These are phyloP conservation scores for Aureobasidium sp. DNA, from an alignment of 2,329 filamentous ascomycete genomes.

Conservation along the genomic window DNA sequence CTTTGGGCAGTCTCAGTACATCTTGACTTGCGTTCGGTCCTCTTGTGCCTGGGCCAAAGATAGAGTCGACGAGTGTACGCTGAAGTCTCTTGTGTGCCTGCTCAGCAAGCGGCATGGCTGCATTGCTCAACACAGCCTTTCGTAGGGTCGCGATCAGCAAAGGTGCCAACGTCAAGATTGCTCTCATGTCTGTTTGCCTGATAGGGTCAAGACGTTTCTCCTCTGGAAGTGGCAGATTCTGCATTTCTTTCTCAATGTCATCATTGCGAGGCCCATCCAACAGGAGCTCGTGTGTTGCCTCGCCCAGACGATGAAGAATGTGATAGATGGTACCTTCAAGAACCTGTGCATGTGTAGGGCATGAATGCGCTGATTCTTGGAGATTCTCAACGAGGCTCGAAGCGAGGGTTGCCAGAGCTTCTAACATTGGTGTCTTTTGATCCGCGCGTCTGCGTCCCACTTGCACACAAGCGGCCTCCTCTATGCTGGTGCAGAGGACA, in stretches of 20 bases:
- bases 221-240: slow-evolving; percentile 14
- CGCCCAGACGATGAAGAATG: slow-evolving; percentile 35
- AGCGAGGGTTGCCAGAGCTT: slow-evolving; percentile 24
- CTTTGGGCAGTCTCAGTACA: slow-evolving; percentile 29
- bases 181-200: slow-evolving; percentile 22
- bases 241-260: slow-evolving; percentile 24
- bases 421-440: slow-evolving; percentile 18
- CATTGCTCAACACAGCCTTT: slow-evolving; percentile 33
- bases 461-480: slow-evolving; percentile 22
- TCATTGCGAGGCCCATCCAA: slow-evolving; percentile 29
- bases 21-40: slow-evolving; percentile 25
- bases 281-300: slow-evolving; percentile 32
- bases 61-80: slow-evolving; percentile 38
- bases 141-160: slow-evolving; percentile 37
- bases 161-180: slow-evolving; percentile 32
- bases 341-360: slow-evolving; percentile 30
- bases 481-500: neutral
- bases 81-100: slow-evolving; percentile 38
- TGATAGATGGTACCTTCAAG: slow-evolving; percentile 40
- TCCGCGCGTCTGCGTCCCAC: neutral
- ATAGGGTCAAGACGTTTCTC: slow-evolving; percentile 24
- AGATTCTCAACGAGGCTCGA: slow-evolving; percentile 31
- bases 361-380: slow-evolving; percentile 27
- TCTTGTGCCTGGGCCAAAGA: slow-evolving; percentile 30
- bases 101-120: slow-evolving; percentile 21